Percentiles rank a stretch among this genome's conserved stretches.
These are phyloP conservation scores for Populus hybrid DNA, from an alignment of 441 rosid species.

Conservation along the genomic window DNA sequence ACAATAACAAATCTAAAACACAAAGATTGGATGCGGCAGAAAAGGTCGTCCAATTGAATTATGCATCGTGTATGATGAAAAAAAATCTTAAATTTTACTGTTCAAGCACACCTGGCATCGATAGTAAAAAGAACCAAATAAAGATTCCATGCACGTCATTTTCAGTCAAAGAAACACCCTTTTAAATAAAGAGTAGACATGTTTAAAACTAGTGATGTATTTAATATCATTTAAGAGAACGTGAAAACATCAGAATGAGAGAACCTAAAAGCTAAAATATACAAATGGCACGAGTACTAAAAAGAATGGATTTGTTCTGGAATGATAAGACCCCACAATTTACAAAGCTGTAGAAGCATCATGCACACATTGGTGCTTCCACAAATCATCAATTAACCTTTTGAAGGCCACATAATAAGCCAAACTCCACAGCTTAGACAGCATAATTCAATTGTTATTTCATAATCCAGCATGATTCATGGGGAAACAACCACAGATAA, in stretches of 20 bases:
- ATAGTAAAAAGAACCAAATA: not conserved
- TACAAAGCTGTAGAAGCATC: not conserved
- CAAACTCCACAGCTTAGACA: not conserved
- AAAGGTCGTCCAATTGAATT: not conserved
- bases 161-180: not conserved
- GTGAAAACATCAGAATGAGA: not conserved
- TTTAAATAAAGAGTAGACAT: not conserved
- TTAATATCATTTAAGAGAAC: not conserved
- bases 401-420: not conserved
- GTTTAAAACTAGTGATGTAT: not conserved
- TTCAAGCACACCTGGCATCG: not conserved
- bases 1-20: not conserved
- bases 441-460: not conserved
- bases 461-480: too few relatives aligned
- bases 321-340: not conserved
- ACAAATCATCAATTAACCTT: not conserved
- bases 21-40: not conserved
- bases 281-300: not conserved
- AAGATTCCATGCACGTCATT: not conserved
- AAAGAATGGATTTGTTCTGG: not conserved
- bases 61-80: not conserved
- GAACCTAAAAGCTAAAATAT: not conserved
- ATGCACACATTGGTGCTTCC: not conserved
- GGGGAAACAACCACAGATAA: not conserved
- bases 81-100: not conserved